These are phyloP conservation scores for Podaxis sp. DNA, from an alignment of 768 basidiomycete genomes.

Conservation along the genomic window DNA sequence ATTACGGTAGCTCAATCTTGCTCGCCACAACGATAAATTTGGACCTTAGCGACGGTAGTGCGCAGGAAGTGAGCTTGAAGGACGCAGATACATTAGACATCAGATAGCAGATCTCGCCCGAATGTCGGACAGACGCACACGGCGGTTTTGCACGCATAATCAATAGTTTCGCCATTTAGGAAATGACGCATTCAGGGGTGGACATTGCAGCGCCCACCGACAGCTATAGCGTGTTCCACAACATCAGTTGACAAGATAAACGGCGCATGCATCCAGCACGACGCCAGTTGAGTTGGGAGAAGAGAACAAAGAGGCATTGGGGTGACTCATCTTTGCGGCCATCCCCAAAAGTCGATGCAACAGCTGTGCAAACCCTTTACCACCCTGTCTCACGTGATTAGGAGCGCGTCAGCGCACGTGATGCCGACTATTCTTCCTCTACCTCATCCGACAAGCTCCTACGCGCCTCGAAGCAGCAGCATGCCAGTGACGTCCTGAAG, in stretches of 20 bases:
- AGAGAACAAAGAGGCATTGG: constrained; percentile 6
- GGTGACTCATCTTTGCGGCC: constrained; percentile 4
- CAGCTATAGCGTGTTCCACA: not conserved
- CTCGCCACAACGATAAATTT: not conserved
- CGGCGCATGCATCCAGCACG: not conserved
- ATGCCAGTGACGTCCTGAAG: not conserved
- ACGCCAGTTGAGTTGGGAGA: not conserved
- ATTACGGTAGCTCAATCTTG: not conserved
- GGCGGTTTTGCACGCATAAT: not conserved
- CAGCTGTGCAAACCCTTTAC: constrained; percentile 7
- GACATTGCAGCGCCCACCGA: not conserved
- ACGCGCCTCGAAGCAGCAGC: not conserved
- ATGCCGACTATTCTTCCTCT: not conserved
- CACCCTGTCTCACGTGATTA: constrained; percentile 6
- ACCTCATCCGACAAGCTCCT: not conserved
- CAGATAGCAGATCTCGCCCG: constrained; percentile 5
- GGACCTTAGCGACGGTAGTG: not conserved
- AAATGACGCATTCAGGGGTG: constrained; percentile 12
- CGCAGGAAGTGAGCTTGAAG: constrained; percentile 1
- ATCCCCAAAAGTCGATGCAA: constrained; percentile 11
- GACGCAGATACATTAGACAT: not conserved
- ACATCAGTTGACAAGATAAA: not conserved
- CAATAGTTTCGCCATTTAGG: constrained; percentile 3
- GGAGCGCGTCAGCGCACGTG: constrained; percentile 11
- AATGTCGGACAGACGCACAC: not conserved